Evolutionary conservation across 495 filamentous ascomycete genomes (phyloP).

Genomic region (Aspergillus indologenus): DNA sequence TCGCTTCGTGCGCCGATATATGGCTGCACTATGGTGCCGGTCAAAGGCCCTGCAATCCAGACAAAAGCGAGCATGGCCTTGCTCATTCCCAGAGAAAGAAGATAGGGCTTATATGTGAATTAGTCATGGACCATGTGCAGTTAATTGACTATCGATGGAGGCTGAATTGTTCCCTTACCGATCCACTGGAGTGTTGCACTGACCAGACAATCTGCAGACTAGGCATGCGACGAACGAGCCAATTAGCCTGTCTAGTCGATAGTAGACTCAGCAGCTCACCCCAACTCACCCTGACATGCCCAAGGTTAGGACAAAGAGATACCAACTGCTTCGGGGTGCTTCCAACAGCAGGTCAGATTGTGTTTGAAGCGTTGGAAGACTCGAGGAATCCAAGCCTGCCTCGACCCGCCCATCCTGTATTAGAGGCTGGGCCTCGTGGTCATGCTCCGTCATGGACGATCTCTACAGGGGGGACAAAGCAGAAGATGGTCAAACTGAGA

Average conservation of each 20-base stretch:
- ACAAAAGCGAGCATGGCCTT: slow-evolving; percentile 85
- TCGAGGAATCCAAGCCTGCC: not conserved
- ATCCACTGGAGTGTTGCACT: slow-evolving; percentile 80
- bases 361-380: not conserved
- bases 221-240: not conserved
- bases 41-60: slow-evolving; percentile 86
- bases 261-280: too few relatives aligned
- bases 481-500: too few relatives aligned
- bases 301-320: slow-evolving; percentile 75
- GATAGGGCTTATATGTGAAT: slow-evolving; percentile 43
- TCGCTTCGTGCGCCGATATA: slow-evolving; percentile 87
- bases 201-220: slow-evolving; percentile 87
- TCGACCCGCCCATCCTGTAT: not conserved
- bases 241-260: not conserved
- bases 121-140: too few relatives aligned
- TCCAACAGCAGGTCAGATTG: not conserved
- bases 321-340: slow-evolving; percentile 62
- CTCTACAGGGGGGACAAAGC: too few relatives aligned
- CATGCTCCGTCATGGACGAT: not conserved
- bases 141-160: too few relatives aligned
- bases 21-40: slow-evolving; percentile 80
- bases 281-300: slow-evolving; percentile 65
- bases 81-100: slow-evolving; percentile 76
- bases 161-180: slow-evolving; percentile 40
- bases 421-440: slow-evolving; percentile 2